Evolutionary conservation across 495 filamentous ascomycete species (phyloP), one percentile per base, ranked within the genome.

Genomic region (Cetradonia linearis): DNA sequence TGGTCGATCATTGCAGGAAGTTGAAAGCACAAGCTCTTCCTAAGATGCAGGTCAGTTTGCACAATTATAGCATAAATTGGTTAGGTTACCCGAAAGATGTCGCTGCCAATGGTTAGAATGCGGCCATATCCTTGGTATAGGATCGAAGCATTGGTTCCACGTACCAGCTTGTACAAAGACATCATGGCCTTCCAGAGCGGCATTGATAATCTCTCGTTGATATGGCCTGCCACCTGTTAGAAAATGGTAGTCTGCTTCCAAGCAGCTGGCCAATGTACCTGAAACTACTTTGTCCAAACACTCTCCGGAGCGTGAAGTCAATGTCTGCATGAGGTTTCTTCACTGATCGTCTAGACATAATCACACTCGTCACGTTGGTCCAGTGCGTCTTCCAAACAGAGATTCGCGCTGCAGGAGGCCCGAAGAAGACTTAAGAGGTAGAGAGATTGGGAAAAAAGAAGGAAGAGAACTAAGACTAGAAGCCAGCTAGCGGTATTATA

Each of bases 1-100:
- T 83, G 83, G 62, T 88, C 86, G 25, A 94, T 83, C 34, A 97
- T 82, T 5, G 92, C 91, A 4, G 92, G 92, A 3, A 97, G 77
- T 66, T 97, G 92, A 65, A 92, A 97, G 72, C 92, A 96, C 27
- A 97, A 70, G 68, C 89, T 95, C 71, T 97, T 97, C 16, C 63
- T 65, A 46, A 34, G 1, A 38, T 38, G 30, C 16, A 27, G 11
- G 46, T 55, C 60, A 59, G 42, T 14, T 14, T 27, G n/a, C 16
- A 11, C 20, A 13, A 20, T 11, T 25, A 18, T 8, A 10, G 37
- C 8, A 20, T n/a, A 28, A 27, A 27, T 23, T n/a, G 30, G n/a
- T 5, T 6, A 33, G 23, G 1, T 42, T 58, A 65, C 63, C 92
- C 92, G 68, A 95, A 95, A 1, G 89, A 93, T 4, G 92, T 97